Evolutionary conservation across 352 stramenopile species (phyloP), one percentile per base, ranked within the genome.

Genomic region (Poterioochromonas sp.): DNA sequence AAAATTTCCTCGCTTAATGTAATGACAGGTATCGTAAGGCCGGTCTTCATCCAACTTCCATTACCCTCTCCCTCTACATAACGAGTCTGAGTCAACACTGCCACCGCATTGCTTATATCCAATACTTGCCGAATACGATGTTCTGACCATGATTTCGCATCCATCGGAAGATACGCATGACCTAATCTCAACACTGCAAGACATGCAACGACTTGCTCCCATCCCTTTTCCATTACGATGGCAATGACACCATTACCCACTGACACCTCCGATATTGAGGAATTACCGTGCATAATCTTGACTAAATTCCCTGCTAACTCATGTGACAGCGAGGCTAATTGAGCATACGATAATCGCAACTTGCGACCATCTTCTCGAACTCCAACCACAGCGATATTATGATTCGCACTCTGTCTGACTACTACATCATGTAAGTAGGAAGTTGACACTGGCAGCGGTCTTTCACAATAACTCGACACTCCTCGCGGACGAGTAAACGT

Each of bases 141-240:
- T 15, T 77, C 64, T 0, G 43, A 37, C 76, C 76, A 80, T n/a
- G 49, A 41, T 32, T 54, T 18, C 32, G 40, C 44, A 54, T 80
- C 77, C 0, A 80, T 53, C 29, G 77, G 77, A 3, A 80, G 34
- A 58, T 80, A 80, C 26, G 68, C 68, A 43, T 29, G 49, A 51
- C 60, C 44, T 1, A 34, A 32, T 1, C n/a, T 1, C 39, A 73
- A 26, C 3, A 80, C 39, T 18, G 34, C 65, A 26, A 78, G 76
- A n/a, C 34, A 37, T 49, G 76, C 76, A 22, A 80, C 76, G 18
- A 80, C 64, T 53, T 80, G 76, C 40, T 76, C 49, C 76, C 76
- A 80, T 32, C 76, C 76, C 63, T 80, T 80, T 22, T 64, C 62
- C 76, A 80, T 80, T 15, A 80, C 26, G n/a, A 80, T 35, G 11